These are phyloP conservation scores for Pestalotiopsis fici DNA, from an alignment of 2,329 filamentous ascomycete species.

Conservation along the genomic window DNA sequence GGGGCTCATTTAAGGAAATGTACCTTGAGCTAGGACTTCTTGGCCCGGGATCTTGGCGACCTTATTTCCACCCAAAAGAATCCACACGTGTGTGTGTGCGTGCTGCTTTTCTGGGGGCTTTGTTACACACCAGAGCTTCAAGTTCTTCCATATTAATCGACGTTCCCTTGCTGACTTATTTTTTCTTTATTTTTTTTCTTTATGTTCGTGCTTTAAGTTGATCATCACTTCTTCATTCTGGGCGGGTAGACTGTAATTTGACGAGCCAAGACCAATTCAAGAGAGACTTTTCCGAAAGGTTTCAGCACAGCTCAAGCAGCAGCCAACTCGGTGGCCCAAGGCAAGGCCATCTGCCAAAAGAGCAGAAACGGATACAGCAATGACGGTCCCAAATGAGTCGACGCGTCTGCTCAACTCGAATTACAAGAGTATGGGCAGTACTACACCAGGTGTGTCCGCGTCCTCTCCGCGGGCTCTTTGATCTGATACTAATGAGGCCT, in stretches of 20 bases:
- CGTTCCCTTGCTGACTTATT: background rate
- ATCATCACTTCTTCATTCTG: too few species aligned
- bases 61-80: background rate
- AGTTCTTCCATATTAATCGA: background rate
- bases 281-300: too few species aligned
- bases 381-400: background rate
- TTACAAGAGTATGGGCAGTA: background rate
- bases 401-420: conserved; percentile 1
- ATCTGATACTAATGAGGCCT: background rate
- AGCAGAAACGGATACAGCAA: background rate
- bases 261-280: too few species aligned
- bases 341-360: background rate
- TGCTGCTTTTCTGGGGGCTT: background rate
- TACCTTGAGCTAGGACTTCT: too few species aligned
- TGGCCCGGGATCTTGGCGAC: background rate
- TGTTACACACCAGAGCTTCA: background rate
- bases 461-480: background rate
- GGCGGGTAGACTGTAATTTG: too few species aligned
- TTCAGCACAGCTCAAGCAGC: background rate
- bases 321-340: background rate
- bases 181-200: background rate
- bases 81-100: too few species aligned
- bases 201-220: too few species aligned
- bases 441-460: conserved; percentile 1
- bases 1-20: too few species aligned